A percentile compares a stretch with the other conserved stretches of the same genome.
Conservation (phyloP, 768 basidiomycete species). For the Lactarius deliciosus region DNA sequence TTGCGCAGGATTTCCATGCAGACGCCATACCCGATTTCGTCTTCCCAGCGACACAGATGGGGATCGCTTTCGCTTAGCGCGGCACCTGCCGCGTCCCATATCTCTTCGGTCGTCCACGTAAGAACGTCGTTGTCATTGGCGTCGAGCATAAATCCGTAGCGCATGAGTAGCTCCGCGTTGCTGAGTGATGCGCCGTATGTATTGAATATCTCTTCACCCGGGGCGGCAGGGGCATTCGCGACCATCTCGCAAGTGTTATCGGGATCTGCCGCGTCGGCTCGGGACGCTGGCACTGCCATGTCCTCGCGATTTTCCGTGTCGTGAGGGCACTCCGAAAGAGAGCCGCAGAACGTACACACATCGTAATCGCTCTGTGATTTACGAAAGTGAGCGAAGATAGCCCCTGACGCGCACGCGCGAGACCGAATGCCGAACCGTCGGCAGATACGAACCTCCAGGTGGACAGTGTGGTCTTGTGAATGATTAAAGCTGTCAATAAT, state of each 20-base stretch:
- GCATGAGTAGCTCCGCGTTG: conserved; percentile 64
- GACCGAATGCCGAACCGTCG: conserved; percentile 7
- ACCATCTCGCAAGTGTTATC: conserved; percentile 61
- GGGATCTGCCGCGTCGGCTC: conserved; percentile 19
- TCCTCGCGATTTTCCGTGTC: conserved; percentile 40
- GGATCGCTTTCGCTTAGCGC: conserved; percentile 8
- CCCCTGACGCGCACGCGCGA: background rate
- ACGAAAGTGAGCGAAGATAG: conserved; percentile 9
- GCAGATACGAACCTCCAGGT: conserved; percentile 58
- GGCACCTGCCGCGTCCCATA: conserved; percentile 32
- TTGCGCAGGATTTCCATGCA: conserved; percentile 27
- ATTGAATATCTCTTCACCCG: conserved; percentile 66
- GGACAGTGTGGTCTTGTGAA: conserved; percentile 62
- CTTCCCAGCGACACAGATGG: conserved; percentile 13
- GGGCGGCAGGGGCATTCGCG: conserved; percentile 49
- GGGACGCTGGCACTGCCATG: background rate
- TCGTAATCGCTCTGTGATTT: conserved; percentile 60
- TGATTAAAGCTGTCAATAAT: conserved; percentile 65
- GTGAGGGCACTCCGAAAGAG: conserved; percentile 65
- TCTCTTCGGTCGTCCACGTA: conserved; percentile 31
- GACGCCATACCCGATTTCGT: conserved; percentile 8
- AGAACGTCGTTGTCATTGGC: conserved; percentile 68
- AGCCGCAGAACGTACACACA: conserved; percentile 73
- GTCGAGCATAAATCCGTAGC: conserved; percentile 76
- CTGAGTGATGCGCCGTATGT: conserved; percentile 67